Base-by-base conservation (phyloP, 139 green algal species). In the Chlorella sp. region DNA sequence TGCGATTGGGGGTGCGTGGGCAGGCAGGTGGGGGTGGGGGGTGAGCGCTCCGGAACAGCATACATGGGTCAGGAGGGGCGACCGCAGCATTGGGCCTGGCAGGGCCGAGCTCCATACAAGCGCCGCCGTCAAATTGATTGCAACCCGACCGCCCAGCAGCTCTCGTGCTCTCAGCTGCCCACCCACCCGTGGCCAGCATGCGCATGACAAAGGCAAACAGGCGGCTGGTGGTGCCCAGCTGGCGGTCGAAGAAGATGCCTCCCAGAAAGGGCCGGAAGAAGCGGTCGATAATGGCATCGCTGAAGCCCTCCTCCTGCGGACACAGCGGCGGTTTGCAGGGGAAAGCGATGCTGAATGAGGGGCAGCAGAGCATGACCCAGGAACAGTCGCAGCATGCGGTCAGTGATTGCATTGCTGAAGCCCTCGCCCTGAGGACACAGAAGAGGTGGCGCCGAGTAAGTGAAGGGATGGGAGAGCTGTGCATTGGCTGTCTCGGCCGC, bases 251-350 rank as follows among this genome's bases (percentile, higher is more conserved):
- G 91, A 99, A 99, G 90, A 99, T 99, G 81, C 97, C 97, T 15
- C 97, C 96, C 80, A 99, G 89, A 88, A 99, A 99, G 36, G 97
- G 97, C 20, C 95, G 86, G 92, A 99, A 99, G 92, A 99, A 99
- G 63, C 92, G 87, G 78, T 97, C 89, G 32, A 97, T 95, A 44
- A 99, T 99, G 47, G 87, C 85, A 0, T 89, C 41, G 11, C 89
- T 93, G 88, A 99, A 99, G 32, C 97, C 97, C 78, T 97, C 93
- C 3, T 79, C 80, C 89, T 96, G 88, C 70, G 92, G 38, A 3
- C 55, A 34, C 1, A 78, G 60, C 25, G 26, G 71, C 44, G 44
- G 11, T 55, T 55, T 7, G 7, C 44, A 55, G 44, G 7, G 11
- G 44, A 7, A 55, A 55, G 44, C 44, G 11, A 7, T n/a, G n/a